Evolutionary conservation across 495 filamentous ascomycete species (phyloP).

Genomic region (Xylaria scruposa): DNA sequence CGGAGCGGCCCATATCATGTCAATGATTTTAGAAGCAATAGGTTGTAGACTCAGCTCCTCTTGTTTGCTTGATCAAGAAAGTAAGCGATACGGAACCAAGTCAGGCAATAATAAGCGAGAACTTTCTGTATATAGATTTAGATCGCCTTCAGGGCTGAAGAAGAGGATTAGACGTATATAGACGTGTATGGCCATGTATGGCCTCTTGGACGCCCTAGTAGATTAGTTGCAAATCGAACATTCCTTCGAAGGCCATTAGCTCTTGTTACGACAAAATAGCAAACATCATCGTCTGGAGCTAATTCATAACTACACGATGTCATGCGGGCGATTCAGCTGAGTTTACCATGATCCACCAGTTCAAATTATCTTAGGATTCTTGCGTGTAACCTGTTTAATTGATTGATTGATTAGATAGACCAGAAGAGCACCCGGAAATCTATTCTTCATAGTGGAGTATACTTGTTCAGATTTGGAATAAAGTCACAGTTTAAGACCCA

Average conservation of each 20-base stretch:
- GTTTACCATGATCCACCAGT: neutral
- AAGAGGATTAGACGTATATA: no score
- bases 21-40: no score
- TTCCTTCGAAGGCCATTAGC: no score
- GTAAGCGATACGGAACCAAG: neutral
- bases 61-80: no score
- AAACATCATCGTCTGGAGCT: neutral
- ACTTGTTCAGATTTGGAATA: slow-evolving; percentile 3
- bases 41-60: no score
- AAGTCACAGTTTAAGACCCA: neutral
- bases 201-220: no score
- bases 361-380: neutral
- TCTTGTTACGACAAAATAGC: neutral
- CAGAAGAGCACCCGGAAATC: neutral
- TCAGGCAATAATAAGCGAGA: no score
- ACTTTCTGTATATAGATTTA: no score
- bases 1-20: no score
- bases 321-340: neutral
- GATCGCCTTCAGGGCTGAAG: no score
- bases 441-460: neutral
- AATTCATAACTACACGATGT: neutral
- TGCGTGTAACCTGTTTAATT: neutral
- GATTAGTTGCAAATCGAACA: no score
- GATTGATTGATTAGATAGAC: slow-evolving; percentile 12
- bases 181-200: no score